phyloP scores from a whole-genome alignment of 139 green algal species.

The Tetradesmus obliquus region DNA sequence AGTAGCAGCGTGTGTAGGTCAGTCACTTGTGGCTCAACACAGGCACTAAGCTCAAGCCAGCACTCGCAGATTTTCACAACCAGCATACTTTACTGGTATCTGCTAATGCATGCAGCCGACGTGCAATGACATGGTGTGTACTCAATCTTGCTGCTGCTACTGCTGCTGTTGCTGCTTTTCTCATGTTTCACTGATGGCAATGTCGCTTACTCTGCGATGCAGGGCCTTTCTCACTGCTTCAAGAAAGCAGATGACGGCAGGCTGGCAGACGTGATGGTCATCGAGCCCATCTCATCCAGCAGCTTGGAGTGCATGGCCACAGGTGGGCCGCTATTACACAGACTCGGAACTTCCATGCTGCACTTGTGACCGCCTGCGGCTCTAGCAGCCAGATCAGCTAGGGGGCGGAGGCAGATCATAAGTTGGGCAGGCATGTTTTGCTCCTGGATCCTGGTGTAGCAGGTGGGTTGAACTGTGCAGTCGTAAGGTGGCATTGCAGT shows the following conservation, averaged over 20 bases:
- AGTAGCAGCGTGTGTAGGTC: neutral
- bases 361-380: neutral
- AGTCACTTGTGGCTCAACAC: neutral
- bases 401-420: neutral
- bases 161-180: neutral
- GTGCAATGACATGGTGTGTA: neutral
- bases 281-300: conserved; percentile 88
- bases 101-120: neutral
- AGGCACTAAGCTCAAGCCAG: neutral
- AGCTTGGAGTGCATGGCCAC: conserved; percentile 88
- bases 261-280: conserved; percentile 78
- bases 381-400: neutral
- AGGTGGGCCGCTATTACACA: conserved; percentile 48
- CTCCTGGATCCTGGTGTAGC: neutral
- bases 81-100: neutral
- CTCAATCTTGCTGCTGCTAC: neutral
- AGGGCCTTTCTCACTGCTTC: conserved; percentile 91
- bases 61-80: neutral
- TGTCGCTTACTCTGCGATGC: neutral
- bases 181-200: too few species aligned
- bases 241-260: conserved; percentile 78
- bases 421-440: neutral
- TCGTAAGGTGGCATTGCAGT: too few species aligned
- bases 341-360: neutral
- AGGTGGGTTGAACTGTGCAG: neutral